Evolutionary conservation across 768 basidiomycete genomes (phyloP), one percentile per base, ranked within the genome.

Genomic region (Leccinum variicolor): DNA sequence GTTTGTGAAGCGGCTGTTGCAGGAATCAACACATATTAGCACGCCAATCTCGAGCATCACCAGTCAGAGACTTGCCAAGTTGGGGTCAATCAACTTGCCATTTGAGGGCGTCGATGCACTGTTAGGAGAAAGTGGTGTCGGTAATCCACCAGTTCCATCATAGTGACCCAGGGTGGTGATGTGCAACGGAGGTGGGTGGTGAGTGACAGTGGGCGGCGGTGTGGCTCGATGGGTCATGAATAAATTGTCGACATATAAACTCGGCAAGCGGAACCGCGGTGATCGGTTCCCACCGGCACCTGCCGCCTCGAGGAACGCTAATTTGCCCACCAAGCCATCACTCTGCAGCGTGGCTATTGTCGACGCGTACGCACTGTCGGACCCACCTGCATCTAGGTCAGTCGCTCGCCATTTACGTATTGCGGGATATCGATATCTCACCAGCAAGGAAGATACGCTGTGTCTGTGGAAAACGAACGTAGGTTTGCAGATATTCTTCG

Each of bases 371-470:
- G 78, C 74, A 53, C 76, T 75, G 61, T 82, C 79, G 55, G 81
- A 78, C 58, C 83, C 82, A 47, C 86, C 86, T 89, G 47, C 11
- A 59, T 36, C 21, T 9, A 47, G 31, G 45, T 66, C 50, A 65
- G 23, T 33, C 31, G 26, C 45, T 28, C 26, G 9, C 17, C 23
- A 14, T 50, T 47, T 28, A 45, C 5, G 28, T 36, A 50, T 54
- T 2, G 6, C 41, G 17, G 6, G 19, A 15, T 0, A 8, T 43
- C 13, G 19, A 15, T 0, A 8, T 43, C 78, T 68, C 64, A 86
- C 89, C 87, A 54, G 82, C 85, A 69, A 91, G 81, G 73, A 90
- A 90, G 29, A 92, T 74, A 51, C 84, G 82, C 43, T 87, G 73
- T 8, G 88, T 90, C 67, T 91, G 89, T 10, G 89, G 86, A 66